A percentile compares a stretch with the other conserved stretches of the same genome.
Evolutionary conservation across 176 grass and related monocot species (phyloP).

Genomic region (Stipa capillata): DNA sequence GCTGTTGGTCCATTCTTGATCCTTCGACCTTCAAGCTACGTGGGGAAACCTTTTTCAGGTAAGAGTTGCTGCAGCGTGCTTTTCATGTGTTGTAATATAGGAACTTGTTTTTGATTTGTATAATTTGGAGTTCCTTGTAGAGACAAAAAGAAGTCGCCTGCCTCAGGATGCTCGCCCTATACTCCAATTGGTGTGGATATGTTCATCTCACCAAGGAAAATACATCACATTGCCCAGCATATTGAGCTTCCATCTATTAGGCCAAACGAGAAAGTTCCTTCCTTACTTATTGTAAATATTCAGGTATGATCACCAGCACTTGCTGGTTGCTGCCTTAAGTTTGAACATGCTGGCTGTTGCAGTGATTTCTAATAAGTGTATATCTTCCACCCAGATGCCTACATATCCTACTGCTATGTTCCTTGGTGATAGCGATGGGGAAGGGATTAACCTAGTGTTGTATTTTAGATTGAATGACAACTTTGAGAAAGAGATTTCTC

Average conservation of each 20-base stretch:
- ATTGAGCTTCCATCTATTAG: slow-evolving; percentile 69
- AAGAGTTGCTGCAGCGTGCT: slow-evolving; percentile 16
- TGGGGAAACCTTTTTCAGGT: slow-evolving; percentile 91
- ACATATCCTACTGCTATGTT: slow-evolving; percentile 95
- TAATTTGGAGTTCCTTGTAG: slow-evolving; percentile 35
- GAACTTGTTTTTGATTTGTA: slow-evolving; percentile 13
- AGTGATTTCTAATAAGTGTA: neutral
- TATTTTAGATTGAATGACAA: slow-evolving; percentile 92
- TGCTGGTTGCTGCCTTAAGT: neutral
- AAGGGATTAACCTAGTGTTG: slow-evolving; percentile 71
- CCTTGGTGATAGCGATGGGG: slow-evolving; percentile 85
- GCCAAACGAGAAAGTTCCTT: slow-evolving; percentile 70
- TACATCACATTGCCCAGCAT: slow-evolving; percentile 88
- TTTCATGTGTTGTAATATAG: neutral
- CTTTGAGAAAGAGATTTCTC: slow-evolving; percentile 78
- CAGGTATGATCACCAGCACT: slow-evolving; percentile 40
- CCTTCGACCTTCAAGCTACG: slow-evolving; percentile 77
- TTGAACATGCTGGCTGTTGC: neutral
- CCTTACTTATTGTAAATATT: slow-evolving; percentile 81
- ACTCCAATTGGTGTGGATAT: slow-evolving; percentile 85
- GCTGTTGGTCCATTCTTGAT: slow-evolving; percentile 82
- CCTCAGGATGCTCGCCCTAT: slow-evolving; percentile 58
- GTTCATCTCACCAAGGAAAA: slow-evolving; percentile 70
- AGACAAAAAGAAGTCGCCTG: slow-evolving; percentile 79
- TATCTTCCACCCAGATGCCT: slow-evolving; percentile 52